Conservation (phyloP, 768 basidiomycete genomes). For the Boletus patriciae region DNA sequence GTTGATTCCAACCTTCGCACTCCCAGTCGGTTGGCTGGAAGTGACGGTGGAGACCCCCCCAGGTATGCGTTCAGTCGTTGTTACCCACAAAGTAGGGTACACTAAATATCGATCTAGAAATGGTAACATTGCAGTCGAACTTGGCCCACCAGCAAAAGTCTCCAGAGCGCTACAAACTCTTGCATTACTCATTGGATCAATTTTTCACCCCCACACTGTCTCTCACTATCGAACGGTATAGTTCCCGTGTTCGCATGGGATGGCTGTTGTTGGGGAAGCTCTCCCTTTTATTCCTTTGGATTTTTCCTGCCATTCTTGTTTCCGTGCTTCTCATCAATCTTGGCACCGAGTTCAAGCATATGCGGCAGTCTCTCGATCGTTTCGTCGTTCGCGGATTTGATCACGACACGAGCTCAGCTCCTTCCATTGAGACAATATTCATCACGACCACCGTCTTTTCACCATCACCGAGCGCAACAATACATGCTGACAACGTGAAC, state of each 20-base stretch:
- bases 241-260: conserved; percentile 8
- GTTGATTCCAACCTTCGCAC: conserved; percentile 67
- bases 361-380: conserved; percentile 28
- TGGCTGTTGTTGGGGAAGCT: conserved; percentile 12
- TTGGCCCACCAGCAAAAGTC: conserved; percentile 49
- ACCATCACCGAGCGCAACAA: conserved; percentile 6
- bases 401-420: conserved; percentile 2
- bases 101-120: conserved; percentile 40
- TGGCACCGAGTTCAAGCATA: conserved; percentile 26
- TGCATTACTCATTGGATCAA: conserved; percentile 57
- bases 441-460: conserved; percentile 31
- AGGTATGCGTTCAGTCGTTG: conserved; percentile 44
- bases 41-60: conserved; percentile 53
- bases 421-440: conserved; percentile 27
- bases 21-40: conserved; percentile 68
- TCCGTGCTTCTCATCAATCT: conserved; percentile 26
- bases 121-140: conserved; percentile 52
- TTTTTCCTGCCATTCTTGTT: conserved; percentile 18
- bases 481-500: neutral
- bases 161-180: conserved; percentile 45
- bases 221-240: conserved; percentile 26
- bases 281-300: conserved; percentile 16
- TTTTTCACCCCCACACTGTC: conserved; percentile 59
- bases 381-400: conserved; percentile 9
- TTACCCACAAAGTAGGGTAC: neutral